Base-by-base conservation (phyloP, 2,329 filamentous ascomycete species). In the Trichoderma breve region DNA sequence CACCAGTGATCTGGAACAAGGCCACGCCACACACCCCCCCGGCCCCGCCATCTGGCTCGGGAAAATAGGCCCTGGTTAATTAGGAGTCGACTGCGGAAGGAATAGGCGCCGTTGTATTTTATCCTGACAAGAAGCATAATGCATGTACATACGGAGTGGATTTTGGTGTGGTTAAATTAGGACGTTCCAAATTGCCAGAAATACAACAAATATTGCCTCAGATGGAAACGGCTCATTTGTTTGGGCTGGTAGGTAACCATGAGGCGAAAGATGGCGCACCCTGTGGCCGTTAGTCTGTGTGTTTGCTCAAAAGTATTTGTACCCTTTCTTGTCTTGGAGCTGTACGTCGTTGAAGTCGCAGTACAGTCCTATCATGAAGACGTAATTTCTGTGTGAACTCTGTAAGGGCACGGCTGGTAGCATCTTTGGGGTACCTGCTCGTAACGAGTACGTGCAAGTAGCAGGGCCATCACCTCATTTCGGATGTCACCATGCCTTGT, bases 11-110 rank as follows among this genome's bases (percentile, higher is more conserved):
- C 63, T 72, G 63, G 64, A 36, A 72, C 58, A 53, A 36, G 57
- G 57, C 57, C 43, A 57, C 30, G 63, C 53, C 57, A 68, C 65
- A 43, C 65, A 55, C 65, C 63, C 57, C 63, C 70, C 64, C 34
- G 36, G 69, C 64, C 64, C 70, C 70, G 70, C 62, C 57, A 63
- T 69, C 70, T 66, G 55, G 57, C 51, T 72, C 70, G 70, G 70
- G 70, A 68, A 61, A 72, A 72, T 72, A 67, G 64, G 57, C 63
- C 63, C 70, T 72, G 57, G 55, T 58, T 63, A 51, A 61, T 60
- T 63, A 32, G 61, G 7, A 34, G 26, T 66, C 57, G 53, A 32
- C 43, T n/a, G 8, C 64, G 63, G 57, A 63, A 43, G 15, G 32
- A 55, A 72, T 32, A 14, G 63, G 47, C 63, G 64, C 61, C 64